Conservation (phyloP, 257 asterid genomes). For the Solanum chiquidenum region DNA sequence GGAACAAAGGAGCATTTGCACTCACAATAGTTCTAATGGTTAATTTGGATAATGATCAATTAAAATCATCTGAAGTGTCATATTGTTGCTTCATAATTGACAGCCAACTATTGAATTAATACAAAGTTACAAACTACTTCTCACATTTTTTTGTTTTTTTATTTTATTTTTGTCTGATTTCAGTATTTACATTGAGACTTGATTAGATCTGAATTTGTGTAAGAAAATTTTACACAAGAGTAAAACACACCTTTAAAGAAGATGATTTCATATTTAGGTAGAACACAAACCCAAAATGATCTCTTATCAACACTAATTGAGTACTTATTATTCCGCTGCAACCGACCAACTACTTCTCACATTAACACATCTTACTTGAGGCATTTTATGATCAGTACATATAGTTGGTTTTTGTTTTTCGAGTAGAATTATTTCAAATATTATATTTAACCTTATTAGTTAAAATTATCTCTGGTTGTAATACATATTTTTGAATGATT, state of each 20-base stretch:
- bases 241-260: neutral
- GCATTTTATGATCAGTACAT: neutral
- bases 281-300: neutral
- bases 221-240: accelerated
- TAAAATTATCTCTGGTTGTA: neutral
- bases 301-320: neutral
- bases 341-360: neutral
- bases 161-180: neutral
- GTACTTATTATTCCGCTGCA: neutral
- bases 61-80: neutral
- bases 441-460: neutral
- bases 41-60: neutral
- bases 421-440: neutral
- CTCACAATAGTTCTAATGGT: neutral
- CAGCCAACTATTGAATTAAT: neutral
- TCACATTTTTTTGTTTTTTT: neutral
- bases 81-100: neutral
- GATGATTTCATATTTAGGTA: neutral
- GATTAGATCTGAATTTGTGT: accelerated
- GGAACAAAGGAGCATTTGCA: neutral
- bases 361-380: neutral
- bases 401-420: neutral
- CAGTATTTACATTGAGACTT: neutral
- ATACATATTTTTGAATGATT: neutral
- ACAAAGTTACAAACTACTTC: neutral